Evolutionary conservation across 1,284 basidiomycete genomes (phyloP).

Genomic region (Cutaneotrichosporon dermatis): DNA sequence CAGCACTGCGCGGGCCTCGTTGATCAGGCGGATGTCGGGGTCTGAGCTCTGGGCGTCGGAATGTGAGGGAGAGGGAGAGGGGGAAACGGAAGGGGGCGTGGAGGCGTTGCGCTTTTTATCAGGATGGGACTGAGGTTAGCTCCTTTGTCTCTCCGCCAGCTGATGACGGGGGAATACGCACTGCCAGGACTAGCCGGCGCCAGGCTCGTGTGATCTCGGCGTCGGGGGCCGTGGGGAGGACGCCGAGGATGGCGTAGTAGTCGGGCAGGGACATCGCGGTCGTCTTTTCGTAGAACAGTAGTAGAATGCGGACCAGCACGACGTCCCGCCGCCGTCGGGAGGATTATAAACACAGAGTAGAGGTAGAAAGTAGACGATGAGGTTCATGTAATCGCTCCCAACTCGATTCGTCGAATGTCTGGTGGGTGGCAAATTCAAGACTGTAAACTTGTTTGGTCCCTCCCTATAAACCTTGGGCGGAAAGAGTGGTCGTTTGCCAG

Average conservation of each 20-base stretch:
- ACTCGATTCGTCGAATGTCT: too few relatives aligned
- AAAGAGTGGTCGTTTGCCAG: too few relatives aligned
- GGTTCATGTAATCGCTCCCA: too few relatives aligned
- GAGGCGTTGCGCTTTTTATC: constrained; percentile 25
- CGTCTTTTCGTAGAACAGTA: not conserved
- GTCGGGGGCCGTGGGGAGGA: constrained; percentile 26
- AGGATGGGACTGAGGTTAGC: constrained; percentile 36
- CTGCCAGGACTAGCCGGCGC: constrained; percentile 38
- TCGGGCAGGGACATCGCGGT: constrained; percentile 19
- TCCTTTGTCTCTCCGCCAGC: not conserved
- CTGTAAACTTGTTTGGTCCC: not conserved
- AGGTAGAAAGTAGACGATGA: too few relatives aligned
- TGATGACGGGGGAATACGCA: constrained; percentile 16
- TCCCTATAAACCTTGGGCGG: not conserved
- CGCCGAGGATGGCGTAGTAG: constrained; percentile 41
- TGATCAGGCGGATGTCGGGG: constrained; percentile 36
- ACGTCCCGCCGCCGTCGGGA: too few relatives aligned
- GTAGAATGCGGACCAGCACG: too few relatives aligned
- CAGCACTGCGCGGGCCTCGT: constrained; percentile 46
- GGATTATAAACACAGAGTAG: too few relatives aligned
- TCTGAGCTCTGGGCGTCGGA: not conserved
- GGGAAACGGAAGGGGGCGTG: too few relatives aligned
- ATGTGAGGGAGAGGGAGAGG: not conserved
- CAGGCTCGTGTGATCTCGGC: constrained; percentile 42
- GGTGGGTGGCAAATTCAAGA: constrained; percentile 12